Evolutionary conservation across 2,329 filamentous ascomycete genomes (phyloP), one percentile per base, ranked within the genome.

Genomic region (Arthrobotrys sinensis): DNA sequence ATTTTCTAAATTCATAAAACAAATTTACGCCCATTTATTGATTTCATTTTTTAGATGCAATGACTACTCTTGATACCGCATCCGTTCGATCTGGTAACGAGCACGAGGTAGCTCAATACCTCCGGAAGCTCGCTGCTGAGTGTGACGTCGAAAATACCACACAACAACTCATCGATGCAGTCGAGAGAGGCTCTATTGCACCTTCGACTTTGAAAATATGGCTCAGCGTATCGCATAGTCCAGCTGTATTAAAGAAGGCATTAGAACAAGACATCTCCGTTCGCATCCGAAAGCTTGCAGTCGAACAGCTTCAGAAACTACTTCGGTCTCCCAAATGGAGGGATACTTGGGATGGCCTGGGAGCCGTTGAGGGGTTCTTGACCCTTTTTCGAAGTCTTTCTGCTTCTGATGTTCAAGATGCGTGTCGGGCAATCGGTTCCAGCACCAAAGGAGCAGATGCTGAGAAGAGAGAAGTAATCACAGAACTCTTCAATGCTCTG

Each of bases 381-480:
- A 5, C 6, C 3, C 14, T 73, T 5, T 14, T 66, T 1, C 45
- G 21, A 19, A 28, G 12, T n/a, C 38, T 66, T 14, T 66, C 69
- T 0, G 28, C 64, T 57, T 36, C 32, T 8, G 60, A 73, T 40
- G 69, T 73, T 21, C 45, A 34, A 21, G 21, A 46, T 4, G 4
- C 43, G 5, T 73, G 69, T 16, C 21, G 24, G 2, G 36, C 38
- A 3, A 73, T 73, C 6, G 48, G 46, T 10, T 32, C 16, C 1
- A 73, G 69, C 28, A 34, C 60, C 4, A 65, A 60, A 60, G 38
- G 53, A 11, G 64, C 8, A n/a, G 69, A 73, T 8, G 11, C 4
- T 10, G 48, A 66, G 19, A 73, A 73, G 48, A 73, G 60, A 34
- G 24, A 48, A 10, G 60, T 28, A 12, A 57, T 45, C 19, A 65